phyloP scores from a whole-genome alignment of 176 grass and related monocot genomes.

The Olyra latifolia region DNA sequence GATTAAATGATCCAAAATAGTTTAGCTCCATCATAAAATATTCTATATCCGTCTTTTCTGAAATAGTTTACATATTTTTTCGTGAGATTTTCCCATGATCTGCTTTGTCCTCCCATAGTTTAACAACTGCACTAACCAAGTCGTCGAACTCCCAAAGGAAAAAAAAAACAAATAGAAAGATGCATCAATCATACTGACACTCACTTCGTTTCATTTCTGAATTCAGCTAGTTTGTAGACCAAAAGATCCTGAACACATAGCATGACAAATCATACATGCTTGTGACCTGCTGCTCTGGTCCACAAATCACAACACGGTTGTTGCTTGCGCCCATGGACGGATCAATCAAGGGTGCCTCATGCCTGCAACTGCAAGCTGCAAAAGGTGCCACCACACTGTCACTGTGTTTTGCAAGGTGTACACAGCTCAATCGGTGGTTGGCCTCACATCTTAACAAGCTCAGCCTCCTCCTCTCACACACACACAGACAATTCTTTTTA shows the following conservation, averaged over 20 bases:
- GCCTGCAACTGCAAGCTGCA: background rate
- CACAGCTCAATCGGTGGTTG: background rate
- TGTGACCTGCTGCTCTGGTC: background rate
- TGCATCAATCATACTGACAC: background rate
- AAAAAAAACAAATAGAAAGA: background rate
- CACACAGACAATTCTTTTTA: no score
- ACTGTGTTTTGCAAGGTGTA: background rate
- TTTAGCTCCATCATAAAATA: no score
- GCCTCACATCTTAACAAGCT: background rate
- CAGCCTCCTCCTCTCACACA: background rate
- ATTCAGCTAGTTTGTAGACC: background rate
- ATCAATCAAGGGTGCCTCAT: background rate
- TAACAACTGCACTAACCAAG: background rate
- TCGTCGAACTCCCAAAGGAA: background rate
- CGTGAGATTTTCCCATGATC: background rate
- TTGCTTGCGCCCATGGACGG: background rate
- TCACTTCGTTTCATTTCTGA: background rate
- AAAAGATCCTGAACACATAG: background rate
- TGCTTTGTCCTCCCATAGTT: background rate
- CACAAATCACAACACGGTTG: background rate
- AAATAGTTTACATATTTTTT: background rate
- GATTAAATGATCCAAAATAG: no score
- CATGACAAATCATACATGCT: background rate
- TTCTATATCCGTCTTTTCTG: no score
- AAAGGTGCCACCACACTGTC: no score